Evolutionary conservation across 352 stramenopile species (phyloP).

Genomic region (Pythium diclinum): DNA sequence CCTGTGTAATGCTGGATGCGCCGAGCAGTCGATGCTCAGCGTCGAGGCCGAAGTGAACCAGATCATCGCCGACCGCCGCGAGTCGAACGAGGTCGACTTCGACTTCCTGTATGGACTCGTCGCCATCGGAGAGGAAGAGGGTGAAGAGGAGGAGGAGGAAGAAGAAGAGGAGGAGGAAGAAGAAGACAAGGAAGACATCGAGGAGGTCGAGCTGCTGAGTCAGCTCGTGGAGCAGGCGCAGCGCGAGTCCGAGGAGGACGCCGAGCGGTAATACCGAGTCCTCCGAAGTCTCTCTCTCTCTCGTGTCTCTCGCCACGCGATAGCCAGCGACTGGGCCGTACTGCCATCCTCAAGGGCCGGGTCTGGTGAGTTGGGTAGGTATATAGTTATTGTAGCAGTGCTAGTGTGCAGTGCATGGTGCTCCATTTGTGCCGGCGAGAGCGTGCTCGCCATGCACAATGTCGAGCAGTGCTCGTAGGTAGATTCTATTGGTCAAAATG

Average conservation of each 20-base stretch:
- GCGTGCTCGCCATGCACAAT: background rate
- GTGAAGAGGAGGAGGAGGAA: slow-evolving; percentile 29
- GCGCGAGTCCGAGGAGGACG: slow-evolving; percentile 4
- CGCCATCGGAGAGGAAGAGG: slow-evolving; percentile 23
- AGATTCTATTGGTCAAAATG: slow-evolving; percentile 7
- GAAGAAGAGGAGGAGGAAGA: slow-evolving; percentile 37
- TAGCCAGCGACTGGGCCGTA: background rate
- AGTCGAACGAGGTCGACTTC: slow-evolving; percentile 83
- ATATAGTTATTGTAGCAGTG: slow-evolving; percentile 7
- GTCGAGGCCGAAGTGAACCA: slow-evolving; percentile 81
- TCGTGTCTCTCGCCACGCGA: background rate
- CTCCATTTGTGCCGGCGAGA: background rate
- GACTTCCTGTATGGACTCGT: slow-evolving; percentile 68
- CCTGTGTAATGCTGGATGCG: slow-evolving; percentile 73
- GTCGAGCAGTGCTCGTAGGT: background rate
- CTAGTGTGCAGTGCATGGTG: background rate
- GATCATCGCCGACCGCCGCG: slow-evolving; percentile 74
- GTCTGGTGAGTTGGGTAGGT: slow-evolving; percentile 1
- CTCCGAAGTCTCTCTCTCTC: too few species aligned
- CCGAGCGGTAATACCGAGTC: slow-evolving; percentile 3
- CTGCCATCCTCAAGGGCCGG: background rate
- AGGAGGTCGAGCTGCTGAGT: slow-evolving; percentile 25
- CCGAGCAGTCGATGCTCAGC: slow-evolving; percentile 60
- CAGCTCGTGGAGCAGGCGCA: slow-evolving; percentile 1
- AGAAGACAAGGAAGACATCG: slow-evolving; percentile 33